Base-by-base conservation (phyloP, 2,329 filamentous ascomycete species). In the Leptographium wingfieldii region DNA sequence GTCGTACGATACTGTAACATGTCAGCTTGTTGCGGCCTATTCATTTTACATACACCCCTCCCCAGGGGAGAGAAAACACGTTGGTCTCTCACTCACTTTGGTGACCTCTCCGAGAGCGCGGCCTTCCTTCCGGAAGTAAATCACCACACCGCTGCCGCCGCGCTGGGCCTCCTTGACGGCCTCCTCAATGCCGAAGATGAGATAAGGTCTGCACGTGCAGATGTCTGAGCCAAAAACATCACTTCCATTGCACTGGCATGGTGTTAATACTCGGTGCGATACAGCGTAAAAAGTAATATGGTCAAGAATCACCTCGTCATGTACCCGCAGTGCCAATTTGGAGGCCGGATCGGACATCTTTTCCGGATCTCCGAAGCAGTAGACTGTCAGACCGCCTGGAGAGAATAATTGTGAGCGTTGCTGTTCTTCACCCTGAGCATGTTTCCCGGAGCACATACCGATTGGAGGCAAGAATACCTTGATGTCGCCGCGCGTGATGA, bases 171-270 rank as follows among this genome's bases (percentile, higher is more conserved):
- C 91, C 69, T 95, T 96, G 66, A 99, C 92, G 14, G 94, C 94
- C 73, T 97, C 94, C 69, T 96, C 91, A 63, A 99, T 95, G 63
- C 94, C 94, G 70, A 95, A 97, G 69, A 95, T 95, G 61, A 97
- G 83, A 71, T 97, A 97, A 19, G 94, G 94, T 60, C 90, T 83
- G 73, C 92, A 97, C 14, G 94, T 97, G 76, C 94, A 97, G 69
- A 97, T 97, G 71, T 99, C 94, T 25, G 90, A 96, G 62, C 92
- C 91, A 71, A 97, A 99, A 52, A 97, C 94, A 73, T 99, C 94
- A 71, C 90, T 95, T 60, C 94, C 94, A 69, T 97, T 97, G 74
- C 94, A 97, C 77, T 60, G 53, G 48, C 57, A 12, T 48, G 31
- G n/a, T 31, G 29, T 46, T n/a, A 46, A 40, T 16, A 14, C n/a